Base-by-base conservation (phyloP, 2,329 filamentous ascomycete genomes). In the Cyclaneusma minus region DNA sequence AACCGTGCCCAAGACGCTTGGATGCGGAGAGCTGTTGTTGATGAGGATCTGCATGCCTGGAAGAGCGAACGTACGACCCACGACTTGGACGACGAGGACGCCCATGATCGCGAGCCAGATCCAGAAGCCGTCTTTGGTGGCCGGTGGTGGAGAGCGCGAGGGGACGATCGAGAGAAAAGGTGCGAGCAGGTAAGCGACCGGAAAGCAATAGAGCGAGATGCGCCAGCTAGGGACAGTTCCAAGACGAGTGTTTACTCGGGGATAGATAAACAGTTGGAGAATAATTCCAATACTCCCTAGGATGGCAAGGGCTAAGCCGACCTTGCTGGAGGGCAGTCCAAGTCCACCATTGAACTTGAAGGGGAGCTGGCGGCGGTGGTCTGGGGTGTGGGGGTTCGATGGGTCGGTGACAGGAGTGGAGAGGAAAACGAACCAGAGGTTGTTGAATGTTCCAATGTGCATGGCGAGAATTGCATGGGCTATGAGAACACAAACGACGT, bases 251-350 rank as follows among this genome's bases (percentile, higher is more conserved):
- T 79, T 79, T 11, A 83, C 52, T 16, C 53, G 51, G 2, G 80
- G 79, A 43, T 85, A 87, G 7, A 82, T 52, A 25, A 78, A 56
- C 7, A 83, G 62, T 45, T 84, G 78, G 23, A 89, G 56, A 0
- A 60, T 54, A 19, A 89, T 75, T n/a, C 82, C 82, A 22, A 87
- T 70, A 25, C 68, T 51, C 6, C 81, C 82, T 10, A 89, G 63
- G 27, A 79, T 72, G 3, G 80, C 72, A 55, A 85, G 83, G 4
- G 78, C 77, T 22, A 80, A 54, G n/a, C 81, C 81, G 16, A 89
- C 76, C 3, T 68, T 64, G 1, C 65, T 61, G 0, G 79, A 72
- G 1, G 68, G 66, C 27, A 89, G 62, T n/a, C 78, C 78, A 1
- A 89, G 58, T 2, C 82, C 82, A 15, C 81, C 79, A 4, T 68